Evolutionary conservation across 495 filamentous ascomycete species (phyloP).

Genomic region (Achaetomiella virescens): DNA sequence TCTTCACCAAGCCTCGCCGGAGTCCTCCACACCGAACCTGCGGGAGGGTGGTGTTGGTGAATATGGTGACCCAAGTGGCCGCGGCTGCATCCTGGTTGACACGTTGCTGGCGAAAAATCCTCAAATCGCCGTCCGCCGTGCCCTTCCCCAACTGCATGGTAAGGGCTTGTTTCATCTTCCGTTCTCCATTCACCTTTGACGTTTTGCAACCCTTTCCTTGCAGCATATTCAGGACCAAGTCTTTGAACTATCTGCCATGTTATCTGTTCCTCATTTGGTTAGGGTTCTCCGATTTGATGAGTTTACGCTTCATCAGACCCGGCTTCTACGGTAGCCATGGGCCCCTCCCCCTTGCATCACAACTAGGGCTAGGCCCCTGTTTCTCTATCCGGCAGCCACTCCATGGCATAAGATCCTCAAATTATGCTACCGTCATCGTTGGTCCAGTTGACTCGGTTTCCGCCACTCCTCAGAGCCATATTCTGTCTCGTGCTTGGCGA

Average conservation of each 20-base stretch:
- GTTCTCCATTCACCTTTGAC: constrained; percentile 36
- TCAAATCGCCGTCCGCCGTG: constrained; percentile 42
- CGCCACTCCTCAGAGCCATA: constrained; percentile 42
- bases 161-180: constrained; percentile 42
- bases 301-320: constrained; percentile 24
- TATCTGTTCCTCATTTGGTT: constrained; percentile 39
- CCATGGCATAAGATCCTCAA: constrained; percentile 53
- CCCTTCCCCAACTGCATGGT: constrained; percentile 43
- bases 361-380: constrained; percentile 39
- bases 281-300: constrained; percentile 30
- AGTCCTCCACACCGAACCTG: constrained; percentile 6
- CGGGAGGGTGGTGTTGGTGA: constrained; percentile 4
- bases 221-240: no score
- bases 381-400: constrained; percentile 47
- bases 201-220: constrained; percentile 44
- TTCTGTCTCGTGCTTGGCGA: constrained; percentile 39
- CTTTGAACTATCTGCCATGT: constrained; percentile 27
- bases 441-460: constrained; percentile 40
- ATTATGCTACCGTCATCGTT: constrained; percentile 50
- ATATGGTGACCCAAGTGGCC: constrained; percentile 17
- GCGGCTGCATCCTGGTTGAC: constrained; percentile 13
- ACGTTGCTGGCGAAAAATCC: constrained; percentile 11
- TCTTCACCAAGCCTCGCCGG: no score
- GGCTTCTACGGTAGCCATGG: constrained; percentile 32
- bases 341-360: constrained; percentile 40